A percentile compares a stretch with the other conserved stretches of the same genome.
Evolutionary conservation across 1,284 basidiomycete genomes (phyloP).

Genomic region (Ustilago tritici): DNA sequence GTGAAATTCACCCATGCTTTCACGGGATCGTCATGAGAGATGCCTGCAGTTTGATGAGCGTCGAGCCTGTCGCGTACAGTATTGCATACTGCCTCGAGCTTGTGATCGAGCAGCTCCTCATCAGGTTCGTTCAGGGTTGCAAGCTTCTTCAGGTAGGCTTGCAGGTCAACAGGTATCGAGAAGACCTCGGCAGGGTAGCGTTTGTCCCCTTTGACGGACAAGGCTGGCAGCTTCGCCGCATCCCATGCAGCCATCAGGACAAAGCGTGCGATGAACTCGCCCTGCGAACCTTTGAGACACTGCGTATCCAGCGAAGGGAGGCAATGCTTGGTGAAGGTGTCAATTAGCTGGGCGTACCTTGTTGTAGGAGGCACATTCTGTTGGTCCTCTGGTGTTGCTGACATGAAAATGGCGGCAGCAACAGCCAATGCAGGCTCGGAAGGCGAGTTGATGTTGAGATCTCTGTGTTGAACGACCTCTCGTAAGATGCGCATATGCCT

Average conservation of each 20-base stretch:
- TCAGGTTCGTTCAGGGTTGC: not conserved
- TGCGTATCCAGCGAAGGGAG: not conserved
- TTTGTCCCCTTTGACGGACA: not conserved
- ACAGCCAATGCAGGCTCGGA: slow-evolving; percentile 27
- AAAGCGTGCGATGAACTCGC: slow-evolving; percentile 18
- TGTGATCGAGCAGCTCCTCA: not conserved
- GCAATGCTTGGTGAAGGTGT: slow-evolving; percentile 3
- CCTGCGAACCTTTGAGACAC: slow-evolving; percentile 17
- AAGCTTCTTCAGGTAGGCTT: not conserved
- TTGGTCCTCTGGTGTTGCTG: not conserved
- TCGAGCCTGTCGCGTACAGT: not conserved
- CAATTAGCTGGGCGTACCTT: slow-evolving; percentile 7
- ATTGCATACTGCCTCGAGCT: not conserved
- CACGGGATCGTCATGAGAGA: not conserved
- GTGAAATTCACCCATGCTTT: slow-evolving; percentile 16
- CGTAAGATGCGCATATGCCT: slow-evolving; percentile 24
- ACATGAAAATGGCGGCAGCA: slow-evolving; percentile 20
- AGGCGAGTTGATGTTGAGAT: slow-evolving; percentile 6
- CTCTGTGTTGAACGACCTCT: not conserved
- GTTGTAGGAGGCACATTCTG: not conserved
- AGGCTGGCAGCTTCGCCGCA: slow-evolving; percentile 2
- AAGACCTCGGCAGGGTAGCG: not conserved
- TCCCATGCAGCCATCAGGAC: slow-evolving; percentile 19
- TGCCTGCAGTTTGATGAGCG: not conserved
- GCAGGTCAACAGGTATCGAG: not conserved